These are phyloP conservation scores for Phytopythium montanum DNA, from an alignment of 352 stramenopile species.

Conservation along the genomic window DNA sequence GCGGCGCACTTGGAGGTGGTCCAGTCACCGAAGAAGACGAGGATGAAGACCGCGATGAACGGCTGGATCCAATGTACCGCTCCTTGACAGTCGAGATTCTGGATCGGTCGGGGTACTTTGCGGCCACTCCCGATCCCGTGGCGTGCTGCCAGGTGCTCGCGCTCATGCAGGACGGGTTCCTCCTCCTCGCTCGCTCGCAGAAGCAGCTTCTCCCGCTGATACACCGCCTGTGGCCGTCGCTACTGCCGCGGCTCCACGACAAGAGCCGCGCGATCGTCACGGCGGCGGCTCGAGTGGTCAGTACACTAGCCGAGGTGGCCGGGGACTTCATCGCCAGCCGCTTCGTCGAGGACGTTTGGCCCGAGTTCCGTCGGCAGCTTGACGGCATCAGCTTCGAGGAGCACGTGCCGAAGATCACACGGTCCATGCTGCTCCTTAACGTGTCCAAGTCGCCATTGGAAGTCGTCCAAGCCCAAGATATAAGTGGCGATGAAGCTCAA, in stretches of 20 bases:
- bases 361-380: constrained; percentile 42
- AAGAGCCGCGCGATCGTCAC: constrained; percentile 63
- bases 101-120: constrained; percentile 72
- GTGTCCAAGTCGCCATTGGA: neutral
- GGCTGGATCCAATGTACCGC: constrained; percentile 28
- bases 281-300: constrained; percentile 45
- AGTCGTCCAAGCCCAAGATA: neutral
- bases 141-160: constrained; percentile 70
- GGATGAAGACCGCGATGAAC: constrained; percentile 14
- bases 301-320: constrained; percentile 42
- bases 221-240: constrained; percentile 66
- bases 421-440: constrained; percentile 63
- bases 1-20: constrained; percentile 7
- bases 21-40: constrained; percentile 18
- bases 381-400: constrained; percentile 30
- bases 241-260: constrained; percentile 54
- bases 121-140: constrained; percentile 61
- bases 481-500: neutral
- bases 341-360: constrained; percentile 83
- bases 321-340: constrained; percentile 78
- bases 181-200: constrained; percentile 32
- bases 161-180: constrained; percentile 62
- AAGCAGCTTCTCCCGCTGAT: constrained; percentile 73
- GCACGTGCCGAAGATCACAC: constrained; percentile 35
- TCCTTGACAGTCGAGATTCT: constrained; percentile 69